Evolutionary conservation across 768 basidiomycete species (phyloP).

Genomic region (Suillus bovinus): DNA sequence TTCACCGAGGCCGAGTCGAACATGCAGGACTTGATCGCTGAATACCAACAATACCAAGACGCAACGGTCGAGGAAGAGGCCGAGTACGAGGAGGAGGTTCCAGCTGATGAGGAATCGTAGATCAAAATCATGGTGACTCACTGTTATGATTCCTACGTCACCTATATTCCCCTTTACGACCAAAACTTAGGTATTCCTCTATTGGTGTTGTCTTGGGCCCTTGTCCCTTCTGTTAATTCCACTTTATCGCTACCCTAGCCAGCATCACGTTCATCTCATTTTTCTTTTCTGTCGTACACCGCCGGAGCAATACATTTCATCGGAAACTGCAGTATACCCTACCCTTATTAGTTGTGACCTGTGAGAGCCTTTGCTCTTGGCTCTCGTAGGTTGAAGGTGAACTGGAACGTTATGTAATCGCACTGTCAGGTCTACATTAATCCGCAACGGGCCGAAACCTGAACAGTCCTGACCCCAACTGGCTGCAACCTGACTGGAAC

Average conservation of each 20-base stretch:
- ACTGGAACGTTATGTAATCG: too few species aligned
- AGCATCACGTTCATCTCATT: conserved; percentile 20
- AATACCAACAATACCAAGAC: conserved; percentile 97
- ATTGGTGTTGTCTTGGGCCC: conserved; percentile 33
- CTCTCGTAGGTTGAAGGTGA: not conserved
- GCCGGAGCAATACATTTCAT: conserved; percentile 14
- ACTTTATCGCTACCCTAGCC: conserved; percentile 33
- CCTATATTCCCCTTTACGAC: conserved; percentile 26
- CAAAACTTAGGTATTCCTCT: conserved; percentile 37
- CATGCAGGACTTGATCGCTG: conserved; percentile 98
- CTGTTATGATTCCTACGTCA: conserved; percentile 19
- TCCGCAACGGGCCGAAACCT: not conserved
- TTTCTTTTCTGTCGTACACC: conserved; percentile 13
- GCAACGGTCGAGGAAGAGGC: conserved; percentile 90
- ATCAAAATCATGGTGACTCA: conserved; percentile 23
- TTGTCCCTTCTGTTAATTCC: conserved; percentile 28
- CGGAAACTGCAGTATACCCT: conserved; percentile 14
- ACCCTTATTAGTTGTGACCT: conserved; percentile 6
- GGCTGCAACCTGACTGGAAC: too few species aligned
- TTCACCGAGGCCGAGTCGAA: conserved; percentile 99
- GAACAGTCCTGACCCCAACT: not conserved
- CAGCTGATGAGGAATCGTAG: conserved; percentile 59
- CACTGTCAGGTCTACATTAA: not conserved
- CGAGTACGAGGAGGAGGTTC: conserved; percentile 83
- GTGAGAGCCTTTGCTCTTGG: not conserved